Percentiles rank a stretch among this genome's conserved stretches.
These are phyloP conservation scores for Amaranthus palmeri DNA, from an alignment of 148 eudicot genomes.

Conservation along the genomic window DNA sequence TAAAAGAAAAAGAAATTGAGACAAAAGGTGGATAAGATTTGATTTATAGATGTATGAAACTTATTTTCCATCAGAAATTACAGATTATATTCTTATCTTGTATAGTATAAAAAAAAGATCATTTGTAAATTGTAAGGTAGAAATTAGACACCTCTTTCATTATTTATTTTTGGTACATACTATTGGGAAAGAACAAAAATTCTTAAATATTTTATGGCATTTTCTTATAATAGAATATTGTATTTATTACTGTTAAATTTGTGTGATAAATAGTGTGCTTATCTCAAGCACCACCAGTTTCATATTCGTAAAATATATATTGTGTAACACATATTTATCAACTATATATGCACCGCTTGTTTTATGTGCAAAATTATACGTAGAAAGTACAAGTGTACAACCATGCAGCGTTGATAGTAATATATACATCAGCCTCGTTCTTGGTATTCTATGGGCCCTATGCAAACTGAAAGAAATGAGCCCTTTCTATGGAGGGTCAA, in stretches of 20 bases:
- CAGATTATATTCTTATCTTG: constrained; percentile 23
- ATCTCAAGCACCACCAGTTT: constrained; percentile 3
- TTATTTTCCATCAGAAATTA: constrained; percentile 4
- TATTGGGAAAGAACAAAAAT: constrained; percentile 16
- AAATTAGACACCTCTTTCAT: constrained; percentile 7
- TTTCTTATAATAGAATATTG: neutral
- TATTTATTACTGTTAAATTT: neutral
- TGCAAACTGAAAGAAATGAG: too few relatives aligned
- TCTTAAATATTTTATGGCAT: constrained; percentile 8
- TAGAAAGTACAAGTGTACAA: too few relatives aligned
- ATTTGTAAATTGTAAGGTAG: neutral
- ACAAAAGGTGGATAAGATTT: constrained; percentile 9
- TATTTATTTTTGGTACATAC: constrained; percentile 7
- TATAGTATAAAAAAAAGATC: neutral
- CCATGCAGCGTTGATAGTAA: too few relatives aligned
- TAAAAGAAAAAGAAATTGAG: neutral
- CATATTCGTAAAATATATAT: neutral
- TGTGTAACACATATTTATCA: neutral
- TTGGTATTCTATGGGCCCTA: too few relatives aligned
- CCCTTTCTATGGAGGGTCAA: too few relatives aligned
- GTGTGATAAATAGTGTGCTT: neutral
- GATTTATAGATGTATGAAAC: neutral
- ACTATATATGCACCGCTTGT: constrained; percentile 14
- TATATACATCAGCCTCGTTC: too few relatives aligned
- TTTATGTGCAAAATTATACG: neutral